Base-by-base conservation (phyloP, 2,329 filamentous ascomycete genomes). In the Fusarium transvaalense region DNA sequence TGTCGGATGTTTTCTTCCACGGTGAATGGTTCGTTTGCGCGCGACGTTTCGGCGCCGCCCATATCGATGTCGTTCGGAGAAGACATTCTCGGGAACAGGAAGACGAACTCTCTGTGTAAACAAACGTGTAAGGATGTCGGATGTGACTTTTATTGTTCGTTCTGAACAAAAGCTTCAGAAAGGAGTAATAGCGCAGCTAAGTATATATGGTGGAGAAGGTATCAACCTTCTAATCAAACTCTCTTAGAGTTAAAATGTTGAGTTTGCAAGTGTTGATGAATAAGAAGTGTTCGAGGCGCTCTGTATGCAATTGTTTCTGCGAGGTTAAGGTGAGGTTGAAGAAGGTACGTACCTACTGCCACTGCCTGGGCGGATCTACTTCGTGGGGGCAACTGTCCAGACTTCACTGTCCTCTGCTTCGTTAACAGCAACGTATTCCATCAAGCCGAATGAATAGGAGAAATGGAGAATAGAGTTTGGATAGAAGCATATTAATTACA, bases 1-100 rank as follows among this genome's bases (percentile, higher is more conserved):
- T 97, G 92, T 59, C 90, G 84, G 68, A 97, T 93, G 68, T 92
- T 92, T 77, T 97, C 91, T 39, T 91, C 86, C 34, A 91, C 86
- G 12, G 89, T 91, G 70, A 94, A 91, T n/a, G 85, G 84, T 34
- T 83, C 76, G 42, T 84, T 81, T 31, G 75, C 56, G 41, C 75
- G 69, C 29, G 75, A 32, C 5, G 68, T 42, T 8, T 66, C 74
- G 21, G 63, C 70, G 15, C 76, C 72, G 6, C 41, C 67, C 78
- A 80, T 80, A 31, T 64, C 59, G 15, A 76, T 56, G 29, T 81
- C 78, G 14, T 73, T 64, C 13, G 76, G 73, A 19, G 77, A 75
- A 17, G 71, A 61, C 78, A 81, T 81, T 25, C 15, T 23, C 27
- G 23, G 23, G 32, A 17, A n/a, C 12, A 6, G 8, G n/a, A 21